These are phyloP conservation scores for Cenchrus americanus DNA, from an alignment of 176 grass and related monocot genomes.

Conservation along the genomic window DNA sequence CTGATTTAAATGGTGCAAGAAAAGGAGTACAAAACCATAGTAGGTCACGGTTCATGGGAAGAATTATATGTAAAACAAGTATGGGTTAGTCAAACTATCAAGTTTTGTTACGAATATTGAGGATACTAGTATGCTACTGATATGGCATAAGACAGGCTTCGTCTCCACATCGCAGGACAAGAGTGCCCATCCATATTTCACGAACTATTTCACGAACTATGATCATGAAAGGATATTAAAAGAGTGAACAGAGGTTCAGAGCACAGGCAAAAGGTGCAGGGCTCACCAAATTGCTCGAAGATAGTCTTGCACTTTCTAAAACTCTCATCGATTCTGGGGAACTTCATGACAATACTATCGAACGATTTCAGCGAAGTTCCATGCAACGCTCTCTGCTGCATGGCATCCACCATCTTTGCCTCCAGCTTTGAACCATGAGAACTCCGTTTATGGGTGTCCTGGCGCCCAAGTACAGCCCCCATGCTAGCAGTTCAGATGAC, in stretches of 20 bases:
- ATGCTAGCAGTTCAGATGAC: conserved; percentile 42
- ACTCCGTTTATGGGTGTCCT: conserved; percentile 33
- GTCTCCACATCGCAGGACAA: background rate
- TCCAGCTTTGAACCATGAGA: conserved; percentile 67
- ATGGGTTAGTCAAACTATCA: too few relatives aligned
- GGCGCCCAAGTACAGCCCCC: conserved; percentile 71
- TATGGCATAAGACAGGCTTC: background rate
- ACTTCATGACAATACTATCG: conserved; percentile 84
- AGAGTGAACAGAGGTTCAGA: background rate
- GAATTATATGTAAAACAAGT: background rate
- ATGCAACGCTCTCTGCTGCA: conserved; percentile 62
- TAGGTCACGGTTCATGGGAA: background rate
- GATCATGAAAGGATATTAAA: background rate
- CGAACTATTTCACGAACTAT: too few relatives aligned
- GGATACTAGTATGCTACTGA: too few relatives aligned
- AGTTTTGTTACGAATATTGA: background rate
- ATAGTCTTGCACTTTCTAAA: conserved; percentile 91
- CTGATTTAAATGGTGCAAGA: background rate
- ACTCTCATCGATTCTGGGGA: conserved; percentile 82
- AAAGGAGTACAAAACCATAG: too few relatives aligned
- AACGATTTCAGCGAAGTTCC: conserved; percentile 83
- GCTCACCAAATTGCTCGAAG: conserved; percentile 92
- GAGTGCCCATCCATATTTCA: background rate
- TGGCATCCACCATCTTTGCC: conserved; percentile 83
- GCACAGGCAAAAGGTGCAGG: background rate